These are phyloP conservation scores for Hyaloscypha finlandica DNA, from an alignment of 495 filamentous ascomycete species.

Conservation along the genomic window DNA sequence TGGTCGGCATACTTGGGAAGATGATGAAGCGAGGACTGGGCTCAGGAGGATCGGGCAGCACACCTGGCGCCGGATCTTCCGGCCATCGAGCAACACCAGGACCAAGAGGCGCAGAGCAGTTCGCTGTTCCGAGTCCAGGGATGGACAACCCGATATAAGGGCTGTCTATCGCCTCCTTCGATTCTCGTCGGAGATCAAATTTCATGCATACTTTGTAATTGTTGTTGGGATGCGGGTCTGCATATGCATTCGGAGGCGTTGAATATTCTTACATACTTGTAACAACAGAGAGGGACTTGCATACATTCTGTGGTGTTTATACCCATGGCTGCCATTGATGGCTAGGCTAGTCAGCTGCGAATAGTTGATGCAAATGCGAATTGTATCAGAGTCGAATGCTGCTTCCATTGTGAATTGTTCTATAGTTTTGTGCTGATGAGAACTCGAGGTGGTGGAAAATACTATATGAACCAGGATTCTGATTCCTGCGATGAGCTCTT, in stretches of 20 bases:
- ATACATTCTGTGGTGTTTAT: conserved; percentile 9
- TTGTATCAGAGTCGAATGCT: background rate
- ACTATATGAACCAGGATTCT: too few species aligned
- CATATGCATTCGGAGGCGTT: conserved; percentile 15
- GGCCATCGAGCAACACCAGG: conserved; percentile 12
- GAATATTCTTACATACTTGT: background rate
- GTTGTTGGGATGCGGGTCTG: background rate
- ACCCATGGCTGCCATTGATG: conserved; percentile 7
- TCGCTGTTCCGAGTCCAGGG: conserved; percentile 27
- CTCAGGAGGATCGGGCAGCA: conserved; percentile 24
- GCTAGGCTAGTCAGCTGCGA: conserved; percentile 3
- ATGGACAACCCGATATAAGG: conserved; percentile 36
- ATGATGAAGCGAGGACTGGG: conserved; percentile 72
- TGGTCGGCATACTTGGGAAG: conserved; percentile 71
- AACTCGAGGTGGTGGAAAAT: too few species aligned
- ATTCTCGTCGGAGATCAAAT: background rate
- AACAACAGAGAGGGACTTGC: conserved; percentile 3
- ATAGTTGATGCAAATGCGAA: background rate
- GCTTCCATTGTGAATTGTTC: background rate
- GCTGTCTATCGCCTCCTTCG: background rate
- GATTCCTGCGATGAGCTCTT: too few species aligned
- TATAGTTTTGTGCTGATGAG: background rate
- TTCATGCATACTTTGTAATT: background rate
- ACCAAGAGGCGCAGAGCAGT: conserved; percentile 12
- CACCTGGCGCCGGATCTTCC: conserved; percentile 20